A percentile compares a stretch with the other conserved stretches of the same genome.
Conservation (phyloP, 495 filamentous ascomycete genomes). For the Penicillium macrosclerotiorum region DNA sequence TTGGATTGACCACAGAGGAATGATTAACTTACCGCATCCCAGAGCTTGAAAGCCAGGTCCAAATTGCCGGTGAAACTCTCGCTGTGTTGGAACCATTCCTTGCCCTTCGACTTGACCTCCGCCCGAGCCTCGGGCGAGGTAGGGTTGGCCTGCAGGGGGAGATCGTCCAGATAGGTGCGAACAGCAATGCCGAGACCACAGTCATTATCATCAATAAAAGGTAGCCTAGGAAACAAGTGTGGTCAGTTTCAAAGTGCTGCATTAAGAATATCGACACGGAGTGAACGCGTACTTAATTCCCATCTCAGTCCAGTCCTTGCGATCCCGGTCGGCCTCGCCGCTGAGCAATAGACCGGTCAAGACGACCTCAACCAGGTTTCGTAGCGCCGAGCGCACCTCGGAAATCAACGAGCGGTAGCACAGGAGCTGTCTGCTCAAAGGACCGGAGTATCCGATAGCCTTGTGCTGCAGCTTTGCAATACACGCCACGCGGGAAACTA, state of each 20-base stretch:
- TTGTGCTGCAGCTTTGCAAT: slow-evolving; percentile 79
- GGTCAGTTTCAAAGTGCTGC: slow-evolving; percentile 24
- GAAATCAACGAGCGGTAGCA: slow-evolving; percentile 81
- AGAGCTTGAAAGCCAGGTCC: slow-evolving; percentile 75
- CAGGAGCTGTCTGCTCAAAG: slow-evolving; percentile 84
- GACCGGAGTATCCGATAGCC: slow-evolving; percentile 88
- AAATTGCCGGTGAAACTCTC: slow-evolving; percentile 74
- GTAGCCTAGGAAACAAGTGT: slow-evolving; percentile 60
- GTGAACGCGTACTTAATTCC: slow-evolving; percentile 61
- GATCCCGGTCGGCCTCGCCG: slow-evolving; percentile 69
- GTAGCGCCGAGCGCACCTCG: slow-evolving; percentile 70
- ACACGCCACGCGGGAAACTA: slow-evolving; percentile 82
- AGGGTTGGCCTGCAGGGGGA: slow-evolving; percentile 52
- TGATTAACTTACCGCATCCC: slow-evolving; percentile 65
- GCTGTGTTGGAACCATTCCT: slow-evolving; percentile 72
- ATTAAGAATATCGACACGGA: neutral
- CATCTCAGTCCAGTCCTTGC: slow-evolving; percentile 67
- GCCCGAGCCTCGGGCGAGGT: slow-evolving; percentile 59
- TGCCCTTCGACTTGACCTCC: slow-evolving; percentile 61
- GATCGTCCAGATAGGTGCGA: slow-evolving; percentile 89
- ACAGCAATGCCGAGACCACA: slow-evolving; percentile 86
- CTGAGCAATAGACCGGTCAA: slow-evolving; percentile 75
- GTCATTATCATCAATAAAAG: slow-evolving; percentile 81
- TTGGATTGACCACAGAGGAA: neutral
- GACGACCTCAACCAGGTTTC: slow-evolving; percentile 81